These are phyloP conservation scores for Plasmodium berghei DNA, from an alignment of 169 alveolate species.

Conservation along the genomic window DNA sequence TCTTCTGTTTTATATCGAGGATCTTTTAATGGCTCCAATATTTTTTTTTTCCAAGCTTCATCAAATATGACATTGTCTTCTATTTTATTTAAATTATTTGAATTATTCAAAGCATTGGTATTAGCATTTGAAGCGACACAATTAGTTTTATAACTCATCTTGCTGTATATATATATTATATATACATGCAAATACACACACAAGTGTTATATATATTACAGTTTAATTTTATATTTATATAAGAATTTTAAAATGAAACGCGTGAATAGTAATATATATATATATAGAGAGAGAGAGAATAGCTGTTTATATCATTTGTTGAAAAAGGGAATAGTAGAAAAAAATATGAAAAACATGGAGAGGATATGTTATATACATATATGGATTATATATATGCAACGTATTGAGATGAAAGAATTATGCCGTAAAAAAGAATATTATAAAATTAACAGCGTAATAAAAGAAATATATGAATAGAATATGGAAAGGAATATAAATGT, in stretches of 20 bases:
- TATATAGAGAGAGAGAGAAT: no score
- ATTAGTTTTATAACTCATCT: conserved; percentile 73
- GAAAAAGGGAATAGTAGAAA: no score
- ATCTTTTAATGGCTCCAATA: conserved; percentile 73
- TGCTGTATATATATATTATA: conserved; percentile 26
- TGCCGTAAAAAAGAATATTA: no score
- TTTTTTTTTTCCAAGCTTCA: conserved; percentile 74
- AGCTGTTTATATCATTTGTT: no score
- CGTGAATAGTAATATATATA: no score
- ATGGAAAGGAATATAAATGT: background rate
- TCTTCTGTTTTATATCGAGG: conserved; percentile 87
- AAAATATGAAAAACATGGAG: no score
- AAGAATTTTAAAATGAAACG: no score
- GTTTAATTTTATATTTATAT: no score
- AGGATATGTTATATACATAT: no score
- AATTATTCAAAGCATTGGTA: conserved; percentile 52
- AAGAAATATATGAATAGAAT: background rate
- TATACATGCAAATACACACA: conserved; percentile 16
- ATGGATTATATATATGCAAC: no score
- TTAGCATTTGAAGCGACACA: conserved; percentile 56
- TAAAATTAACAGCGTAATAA: no score
- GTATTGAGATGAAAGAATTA: no score
- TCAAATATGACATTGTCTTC: conserved; percentile 72
- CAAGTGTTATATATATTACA: conserved; percentile 4
- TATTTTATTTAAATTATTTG: conserved; percentile 52